These are phyloP conservation scores for Bolboschoenus planiculmis DNA, from an alignment of 176 grass and related monocot genomes.

Conservation along the genomic window DNA sequence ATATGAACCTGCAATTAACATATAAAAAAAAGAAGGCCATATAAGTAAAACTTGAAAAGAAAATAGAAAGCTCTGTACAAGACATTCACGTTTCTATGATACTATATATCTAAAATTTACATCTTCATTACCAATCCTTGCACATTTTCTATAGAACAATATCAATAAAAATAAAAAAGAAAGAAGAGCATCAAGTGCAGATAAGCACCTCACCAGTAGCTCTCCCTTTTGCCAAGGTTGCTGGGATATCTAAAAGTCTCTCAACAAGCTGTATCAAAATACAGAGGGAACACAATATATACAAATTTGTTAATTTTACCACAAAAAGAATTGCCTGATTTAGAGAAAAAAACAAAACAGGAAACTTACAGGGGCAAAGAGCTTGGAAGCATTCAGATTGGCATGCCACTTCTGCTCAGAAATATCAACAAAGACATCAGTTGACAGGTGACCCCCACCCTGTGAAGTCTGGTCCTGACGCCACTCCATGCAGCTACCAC, in stretches of 20 bases:
- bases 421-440: conserved; percentile 95
- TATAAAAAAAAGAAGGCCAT: neutral
- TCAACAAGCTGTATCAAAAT: conserved; percentile 75
- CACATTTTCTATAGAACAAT: neutral
- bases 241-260: conserved; percentile 78
- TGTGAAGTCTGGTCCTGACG: conserved; percentile 75
- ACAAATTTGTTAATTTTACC: neutral
- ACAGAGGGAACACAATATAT: conserved; percentile 14
- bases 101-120: neutral
- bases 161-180: neutral
- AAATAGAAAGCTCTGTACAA: conserved; percentile 3
- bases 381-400: conserved; percentile 69
- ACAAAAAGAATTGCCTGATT: conserved; percentile 7
- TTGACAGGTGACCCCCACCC: conserved; percentile 80
- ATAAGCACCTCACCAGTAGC: conserved; percentile 94
- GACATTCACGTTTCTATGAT: neutral
- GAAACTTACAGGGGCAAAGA: conserved; percentile 78
- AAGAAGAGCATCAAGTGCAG: conserved; percentile 38
- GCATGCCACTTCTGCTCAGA: conserved; percentile 93
- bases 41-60: neutral
- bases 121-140: neutral
- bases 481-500: conserved; percentile 93
- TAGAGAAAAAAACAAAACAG: neutral
- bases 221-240: conserved; percentile 79
- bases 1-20: conserved; percentile 71